Evolutionary conservation across 495 filamentous ascomycete genomes (phyloP).

Genomic region (Neurospora sp.): DNA sequence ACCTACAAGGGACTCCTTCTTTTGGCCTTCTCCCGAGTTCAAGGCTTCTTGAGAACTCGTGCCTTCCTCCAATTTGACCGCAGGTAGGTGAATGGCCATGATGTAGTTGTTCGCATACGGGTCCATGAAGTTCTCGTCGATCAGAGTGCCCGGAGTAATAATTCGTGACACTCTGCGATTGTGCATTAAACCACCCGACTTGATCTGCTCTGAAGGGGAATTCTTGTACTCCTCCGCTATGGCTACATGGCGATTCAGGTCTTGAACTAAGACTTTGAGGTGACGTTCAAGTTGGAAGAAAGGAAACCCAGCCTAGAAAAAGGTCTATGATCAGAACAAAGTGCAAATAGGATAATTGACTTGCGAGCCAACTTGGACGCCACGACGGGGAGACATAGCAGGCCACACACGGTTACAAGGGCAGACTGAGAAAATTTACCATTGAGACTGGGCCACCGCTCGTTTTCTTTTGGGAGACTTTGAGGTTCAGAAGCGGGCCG

Average conservation of each 20-base stretch:
- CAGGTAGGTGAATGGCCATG: conserved; percentile 54
- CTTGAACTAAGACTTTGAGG: conserved; percentile 85
- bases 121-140: conserved; percentile 96
- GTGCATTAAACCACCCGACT: conserved; percentile 66
- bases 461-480: conserved; percentile 72
- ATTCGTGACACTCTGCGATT: conserved; percentile 77
- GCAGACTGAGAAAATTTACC: conserved; percentile 36
- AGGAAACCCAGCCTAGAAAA: conserved; percentile 72
- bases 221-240: conserved; percentile 87
- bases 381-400: not conserved
- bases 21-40: not conserved
- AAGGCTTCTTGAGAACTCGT: conserved; percentile 2
- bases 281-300: conserved; percentile 85
- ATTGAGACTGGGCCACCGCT: conserved; percentile 67
- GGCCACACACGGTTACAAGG: not conserved
- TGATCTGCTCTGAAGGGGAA: conserved; percentile 51
- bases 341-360: not conserved
- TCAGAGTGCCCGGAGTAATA: conserved; percentile 87
- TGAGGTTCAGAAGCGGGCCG: conserved; percentile 77
- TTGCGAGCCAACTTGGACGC: not conserved
- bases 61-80: conserved; percentile 1
- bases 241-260: conserved; percentile 81
- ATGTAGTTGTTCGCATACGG: conserved; percentile 87
- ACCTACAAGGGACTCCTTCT: conserved; percentile 43
- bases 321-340: conserved; percentile 19